Evolutionary conservation across 2,329 filamentous ascomycete species (phyloP), one percentile per base, ranked within the genome.

Genomic region (Cadophora sp.): DNA sequence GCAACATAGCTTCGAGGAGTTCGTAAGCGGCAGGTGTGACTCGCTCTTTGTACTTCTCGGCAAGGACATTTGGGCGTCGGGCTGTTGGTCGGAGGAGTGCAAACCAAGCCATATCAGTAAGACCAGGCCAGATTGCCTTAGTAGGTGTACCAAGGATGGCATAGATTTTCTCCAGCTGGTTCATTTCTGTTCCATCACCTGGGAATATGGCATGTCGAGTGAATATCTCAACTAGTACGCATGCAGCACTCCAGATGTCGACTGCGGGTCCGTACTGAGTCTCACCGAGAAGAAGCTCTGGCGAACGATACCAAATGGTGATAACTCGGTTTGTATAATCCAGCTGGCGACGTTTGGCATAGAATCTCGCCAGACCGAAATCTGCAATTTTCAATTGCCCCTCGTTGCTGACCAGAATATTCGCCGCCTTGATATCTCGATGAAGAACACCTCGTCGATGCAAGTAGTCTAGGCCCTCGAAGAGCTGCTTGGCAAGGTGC

Each of bases 311-410:
- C 96, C 96, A 99, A 72, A 99, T 97, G 1, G 96, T 99, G 77
- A 99, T 97, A 73, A 99, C 96, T 43, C 96, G 91, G 77, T 99
- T 99, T 1, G 96, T 99, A 79, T 99, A 99, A 78, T 99, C 95
- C 56, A 97, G 86, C 78, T 96, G 92, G 68, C 91, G 89, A 59
- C 91, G 90, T 78, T 99, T 99, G 41, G 94, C 92, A 76, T 97
- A 99, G 80, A 99, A 99, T 45, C 96, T 90, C 14, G 96, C 96
- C 16, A 99, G 86, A 22, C 96, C 96, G 78, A 99, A 99, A 78
- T 99, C 96, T 36, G 96, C 96, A 69, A 97, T 86, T 79, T 98
- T 99, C 65, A 99, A 82, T 66, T 94, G 87, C 5, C 96, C 96
- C 11, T 91, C 89, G 72, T 90, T 96, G 80, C 93, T 97, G 66